Base-by-base conservation (phyloP, 1,284 basidiomycete species). In the Ganoderma lingzhi region DNA sequence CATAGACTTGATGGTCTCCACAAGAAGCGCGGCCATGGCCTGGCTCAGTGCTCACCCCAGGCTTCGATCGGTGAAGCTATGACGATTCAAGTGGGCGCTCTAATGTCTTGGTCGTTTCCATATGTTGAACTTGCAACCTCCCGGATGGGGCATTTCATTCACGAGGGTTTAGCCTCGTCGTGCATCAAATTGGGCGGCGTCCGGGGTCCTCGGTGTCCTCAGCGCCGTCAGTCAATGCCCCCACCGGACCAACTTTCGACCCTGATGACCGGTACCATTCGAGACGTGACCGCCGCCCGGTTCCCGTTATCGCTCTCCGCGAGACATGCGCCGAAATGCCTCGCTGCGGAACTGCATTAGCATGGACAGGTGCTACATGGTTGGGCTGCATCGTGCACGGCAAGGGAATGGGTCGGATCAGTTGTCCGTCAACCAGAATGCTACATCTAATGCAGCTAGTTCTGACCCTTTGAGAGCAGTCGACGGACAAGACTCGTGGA, bases 121-220 rank as follows among this genome's bases (percentile, higher is more conserved):
- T 10, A 12, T 23, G 23, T 23, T 23, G 23, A 23, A 23, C 23
- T 53, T 15, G 17, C 30, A 56, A 56, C 14, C 6, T 56, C 30
- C 32, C 30, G 6, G 15, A 32, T 32, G 32, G 14, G 30, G 53
- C 53, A 35, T 28, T 37, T 41, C 8, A 41, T 56, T 56, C 6
- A 17, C 12, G 30, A 35, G 53, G 32, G 17, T 56, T 51, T 51
- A 28, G 48, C 48, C 30, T 35, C 53, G 5, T 15, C 5, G 6
- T 56, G 15, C 30, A 53, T 28, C 51, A 35, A 56, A 56, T 56
- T 56, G 30, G 32, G 32, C 30, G 6, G 32, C 53, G 30, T 35
- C 32, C 32, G 53, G 53, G 30, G 53, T 56, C 53, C 53, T 12
- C 30, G 51, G 53, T 56, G 53, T 56, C 30, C 15, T 35, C 53